phyloP scores from a whole-genome alignment of 495 filamentous ascomycete genomes.

The Tuber indicum region DNA sequence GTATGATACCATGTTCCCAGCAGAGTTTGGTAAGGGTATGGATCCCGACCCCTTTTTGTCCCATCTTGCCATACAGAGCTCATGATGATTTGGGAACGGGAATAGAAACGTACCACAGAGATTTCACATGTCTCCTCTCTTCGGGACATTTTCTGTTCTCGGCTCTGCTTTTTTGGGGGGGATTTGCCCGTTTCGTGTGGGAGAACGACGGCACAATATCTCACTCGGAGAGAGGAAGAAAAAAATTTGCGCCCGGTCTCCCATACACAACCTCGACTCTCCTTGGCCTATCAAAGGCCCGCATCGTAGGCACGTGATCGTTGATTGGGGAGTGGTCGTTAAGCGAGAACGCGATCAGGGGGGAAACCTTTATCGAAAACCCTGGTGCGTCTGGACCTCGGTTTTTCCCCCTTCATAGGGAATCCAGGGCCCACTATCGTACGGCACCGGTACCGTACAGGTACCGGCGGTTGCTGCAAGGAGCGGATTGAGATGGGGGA shows the following conservation, averaged over 20 bases:
- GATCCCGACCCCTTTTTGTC: neutral
- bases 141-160: neutral
- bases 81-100: neutral
- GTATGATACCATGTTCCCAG: too few relatives aligned
- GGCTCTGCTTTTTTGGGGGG: neutral
- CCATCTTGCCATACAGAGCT: neutral
- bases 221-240: neutral
- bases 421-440: neutral
- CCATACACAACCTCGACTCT: neutral
- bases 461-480: neutral
- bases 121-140: neutral
- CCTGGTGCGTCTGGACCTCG: neutral
- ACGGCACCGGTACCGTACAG: neutral
- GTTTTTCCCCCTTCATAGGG: neutral
- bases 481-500: neutral
- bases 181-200: neutral
- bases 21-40: neutral
- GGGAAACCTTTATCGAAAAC: neutral
- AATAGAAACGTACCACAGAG: neutral
- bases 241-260: neutral
- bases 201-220: neutral
- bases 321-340: neutral
- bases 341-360: neutral
- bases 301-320: neutral
- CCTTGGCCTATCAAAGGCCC: neutral